Percentiles rank a stretch among this genome's conserved stretches.
These are phyloP conservation scores for Striga hermonthica DNA, from an alignment of 305 asterid species.

Conservation along the genomic window DNA sequence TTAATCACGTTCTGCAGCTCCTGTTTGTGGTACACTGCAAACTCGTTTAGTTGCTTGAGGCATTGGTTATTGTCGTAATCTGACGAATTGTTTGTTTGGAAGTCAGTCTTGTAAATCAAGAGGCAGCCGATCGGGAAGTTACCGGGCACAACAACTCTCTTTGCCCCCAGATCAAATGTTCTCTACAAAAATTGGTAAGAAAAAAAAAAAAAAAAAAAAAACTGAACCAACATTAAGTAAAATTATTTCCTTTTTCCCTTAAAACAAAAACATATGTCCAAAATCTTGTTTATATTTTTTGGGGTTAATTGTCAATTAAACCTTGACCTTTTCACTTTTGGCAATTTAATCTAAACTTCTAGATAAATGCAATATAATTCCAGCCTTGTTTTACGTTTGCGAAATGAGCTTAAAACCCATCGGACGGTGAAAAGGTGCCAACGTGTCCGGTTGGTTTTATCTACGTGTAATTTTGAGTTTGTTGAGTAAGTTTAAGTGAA, in stretches of 20 bases:
- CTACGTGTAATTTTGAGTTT: too few relatives aligned
- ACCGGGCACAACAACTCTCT: conserved; percentile 33
- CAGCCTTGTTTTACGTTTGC: too few relatives aligned
- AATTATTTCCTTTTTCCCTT: too few relatives aligned
- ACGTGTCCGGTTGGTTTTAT: too few relatives aligned
- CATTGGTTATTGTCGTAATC: conserved; percentile 33
- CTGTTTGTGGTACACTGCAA: conserved; percentile 26
- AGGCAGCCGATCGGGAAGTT: conserved; percentile 36
- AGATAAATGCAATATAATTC: too few relatives aligned
- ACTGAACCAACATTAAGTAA: too few relatives aligned
- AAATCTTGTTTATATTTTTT: neutral
- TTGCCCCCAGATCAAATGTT: conserved; percentile 29
- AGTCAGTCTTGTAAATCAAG: conserved; percentile 31
- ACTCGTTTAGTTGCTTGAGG: conserved; percentile 27
- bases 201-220: neutral
- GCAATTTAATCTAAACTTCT: too few relatives aligned
- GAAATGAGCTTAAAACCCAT: too few relatives aligned
- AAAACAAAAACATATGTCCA: neutral
- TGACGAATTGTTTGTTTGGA: conserved; percentile 27
- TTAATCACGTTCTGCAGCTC: conserved; percentile 31
- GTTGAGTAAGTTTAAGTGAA: too few relatives aligned
- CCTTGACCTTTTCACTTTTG: too few relatives aligned
- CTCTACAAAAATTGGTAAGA: conserved; percentile 17
- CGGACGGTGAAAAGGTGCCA: too few relatives aligned
- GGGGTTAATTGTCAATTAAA: too few relatives aligned